These are phyloP conservation scores for Diacronema lutheri DNA, from an alignment of 78 protist species.

Conservation along the genomic window DNA sequence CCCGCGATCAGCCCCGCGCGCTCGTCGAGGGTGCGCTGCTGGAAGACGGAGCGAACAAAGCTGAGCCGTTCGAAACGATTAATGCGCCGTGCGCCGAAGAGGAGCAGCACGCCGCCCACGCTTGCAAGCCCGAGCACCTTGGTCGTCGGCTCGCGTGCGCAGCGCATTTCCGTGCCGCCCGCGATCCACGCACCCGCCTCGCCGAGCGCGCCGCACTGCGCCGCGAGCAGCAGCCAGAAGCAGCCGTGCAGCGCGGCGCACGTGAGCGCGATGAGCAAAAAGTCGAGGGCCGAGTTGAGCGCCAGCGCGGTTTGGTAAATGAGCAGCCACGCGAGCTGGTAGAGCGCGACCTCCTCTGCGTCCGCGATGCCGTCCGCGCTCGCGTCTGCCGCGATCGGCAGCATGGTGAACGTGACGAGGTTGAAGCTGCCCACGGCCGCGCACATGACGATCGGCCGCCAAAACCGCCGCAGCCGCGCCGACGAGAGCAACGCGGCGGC, in stretches of 20 bases:
- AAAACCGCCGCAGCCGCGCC: not conserved
- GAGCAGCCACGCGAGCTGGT: not conserved
- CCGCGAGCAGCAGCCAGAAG: not conserved
- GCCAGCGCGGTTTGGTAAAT: not conserved
- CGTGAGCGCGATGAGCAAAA: not conserved
- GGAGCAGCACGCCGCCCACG: not conserved
- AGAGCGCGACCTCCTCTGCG: too few relatives aligned
- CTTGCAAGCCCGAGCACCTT: not conserved
- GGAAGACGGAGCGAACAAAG: not conserved
- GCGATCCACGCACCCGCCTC: not conserved
- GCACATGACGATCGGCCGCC: not conserved
- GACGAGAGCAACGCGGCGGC: not conserved
- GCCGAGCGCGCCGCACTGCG: not conserved
- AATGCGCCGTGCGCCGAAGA: conserved; percentile 2
- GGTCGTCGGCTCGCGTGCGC: not conserved
- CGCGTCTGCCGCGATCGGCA: too few relatives aligned
- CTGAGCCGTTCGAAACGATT: not conserved
- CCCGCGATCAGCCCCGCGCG: not conserved
- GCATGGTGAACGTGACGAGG: too few relatives aligned
- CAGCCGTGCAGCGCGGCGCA: not conserved
- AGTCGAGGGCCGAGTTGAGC: not conserved
- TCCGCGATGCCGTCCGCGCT: too few relatives aligned
- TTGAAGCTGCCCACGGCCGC: too few relatives aligned
- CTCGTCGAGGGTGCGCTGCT: not conserved
- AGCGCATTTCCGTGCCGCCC: not conserved